Percentiles rank a stretch among this genome's conserved stretches.
Conservation (phyloP, 441 rosid species). For the Gossypium davidsonii region DNA sequence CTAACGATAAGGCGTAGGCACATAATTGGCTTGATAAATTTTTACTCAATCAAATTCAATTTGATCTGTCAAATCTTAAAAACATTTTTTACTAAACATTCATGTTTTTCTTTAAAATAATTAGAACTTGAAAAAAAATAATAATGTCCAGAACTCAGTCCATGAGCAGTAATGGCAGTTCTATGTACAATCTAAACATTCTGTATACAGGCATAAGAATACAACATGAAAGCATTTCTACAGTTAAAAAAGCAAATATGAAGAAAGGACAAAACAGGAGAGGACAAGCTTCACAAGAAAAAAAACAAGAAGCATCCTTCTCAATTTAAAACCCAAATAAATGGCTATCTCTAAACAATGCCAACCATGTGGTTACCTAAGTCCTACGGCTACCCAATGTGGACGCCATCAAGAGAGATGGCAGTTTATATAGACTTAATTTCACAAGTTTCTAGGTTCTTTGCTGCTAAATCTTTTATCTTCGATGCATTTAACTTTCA, state of each 20-base stretch:
- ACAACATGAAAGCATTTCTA: constrained; percentile 6
- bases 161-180: not conserved
- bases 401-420: constrained; percentile 1
- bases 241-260: constrained; percentile 16
- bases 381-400: not conserved
- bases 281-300: constrained; percentile 24
- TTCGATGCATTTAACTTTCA: not conserved
- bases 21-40: too few relatives aligned
- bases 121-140: not conserved
- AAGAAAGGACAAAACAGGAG: not conserved
- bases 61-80: too few relatives aligned
- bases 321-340: not conserved
- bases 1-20: too few relatives aligned
- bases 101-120: too few relatives aligned
- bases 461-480: not conserved
- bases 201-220: not conserved
- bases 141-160: not conserved
- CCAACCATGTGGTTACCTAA: not conserved
- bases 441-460: not conserved
- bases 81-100: too few relatives aligned
- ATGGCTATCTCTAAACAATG: constrained; percentile 13
- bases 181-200: constrained; percentile 14
- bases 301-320: constrained; percentile 15
- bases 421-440: not conserved
- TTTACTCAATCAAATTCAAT: too few relatives aligned